Conservation (phyloP, 345 rosid genomes). For the Melaleuca alternifolia region DNA sequence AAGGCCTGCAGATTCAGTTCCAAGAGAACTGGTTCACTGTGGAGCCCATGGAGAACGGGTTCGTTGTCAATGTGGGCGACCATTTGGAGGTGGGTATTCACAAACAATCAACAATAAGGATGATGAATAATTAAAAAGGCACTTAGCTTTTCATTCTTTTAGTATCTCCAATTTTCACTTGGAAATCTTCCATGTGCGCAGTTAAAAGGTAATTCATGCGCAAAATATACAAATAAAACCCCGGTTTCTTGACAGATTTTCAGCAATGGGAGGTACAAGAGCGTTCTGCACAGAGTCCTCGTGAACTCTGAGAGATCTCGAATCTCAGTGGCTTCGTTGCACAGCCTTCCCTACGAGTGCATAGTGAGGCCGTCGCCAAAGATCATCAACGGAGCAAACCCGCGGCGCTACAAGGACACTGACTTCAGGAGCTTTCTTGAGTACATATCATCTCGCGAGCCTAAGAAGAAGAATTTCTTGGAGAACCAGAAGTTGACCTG, state of each 20-base stretch:
- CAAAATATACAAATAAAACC: neutral
- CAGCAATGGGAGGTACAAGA: constrained; percentile 87
- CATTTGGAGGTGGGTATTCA: constrained; percentile 63
- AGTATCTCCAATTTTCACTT: neutral
- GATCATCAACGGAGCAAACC: constrained; percentile 37
- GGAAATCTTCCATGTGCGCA: neutral
- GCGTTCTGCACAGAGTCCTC: constrained; percentile 71
- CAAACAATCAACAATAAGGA: neutral
- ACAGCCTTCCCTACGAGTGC: constrained; percentile 38
- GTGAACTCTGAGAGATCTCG: constrained; percentile 50
- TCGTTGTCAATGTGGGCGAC: constrained; percentile 82
- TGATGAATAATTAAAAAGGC: neutral
- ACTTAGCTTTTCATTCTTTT: neutral
- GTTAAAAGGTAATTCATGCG: neutral
- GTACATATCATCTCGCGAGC: constrained; percentile 51
- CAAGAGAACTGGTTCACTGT: constrained; percentile 66
- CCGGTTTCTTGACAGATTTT: constrained; percentile 28
- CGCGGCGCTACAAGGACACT: constrained; percentile 46
- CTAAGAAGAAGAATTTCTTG: constrained; percentile 64
- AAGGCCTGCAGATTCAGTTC: constrained; percentile 56
- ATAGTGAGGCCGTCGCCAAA: constrained; percentile 38
- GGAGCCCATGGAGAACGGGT: constrained; percentile 54
- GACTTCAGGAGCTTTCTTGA: constrained; percentile 64
- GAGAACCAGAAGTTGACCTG: constrained; percentile 48
- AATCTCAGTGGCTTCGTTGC: constrained; percentile 70